Percentiles rank a stretch among this genome's conserved stretches.
These are phyloP conservation scores for Eimeria necatrix DNA, from an alignment of 169 alveolate genomes.

Conservation along the genomic window DNA sequence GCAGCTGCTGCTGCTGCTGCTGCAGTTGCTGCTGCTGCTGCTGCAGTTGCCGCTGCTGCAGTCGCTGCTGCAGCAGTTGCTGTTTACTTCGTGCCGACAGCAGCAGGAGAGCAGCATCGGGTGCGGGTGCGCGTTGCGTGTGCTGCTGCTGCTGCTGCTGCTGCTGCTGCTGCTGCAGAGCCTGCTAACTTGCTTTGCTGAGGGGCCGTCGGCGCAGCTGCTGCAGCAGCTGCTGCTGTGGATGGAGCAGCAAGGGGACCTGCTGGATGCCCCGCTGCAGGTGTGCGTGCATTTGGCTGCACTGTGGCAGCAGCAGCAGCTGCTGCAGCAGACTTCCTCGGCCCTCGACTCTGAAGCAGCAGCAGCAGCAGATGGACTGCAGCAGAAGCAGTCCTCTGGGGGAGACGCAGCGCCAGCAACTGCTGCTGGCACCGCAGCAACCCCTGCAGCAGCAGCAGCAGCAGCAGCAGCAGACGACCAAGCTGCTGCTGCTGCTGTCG, in stretches of 20 bases:
- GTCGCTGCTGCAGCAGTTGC: conserved; percentile 1
- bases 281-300: conserved; percentile 66
- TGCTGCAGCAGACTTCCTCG: conserved; percentile 34
- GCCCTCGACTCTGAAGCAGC: neutral
- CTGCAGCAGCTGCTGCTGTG: conserved; percentile 76
- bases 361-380: conserved; percentile 51
- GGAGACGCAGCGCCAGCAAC: neutral
- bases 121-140: neutral
- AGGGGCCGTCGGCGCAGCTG: conserved; percentile 59
- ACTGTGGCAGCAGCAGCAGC: conserved; percentile 67
- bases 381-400: conserved; percentile 39
- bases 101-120: neutral
- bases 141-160: conserved; percentile 29
- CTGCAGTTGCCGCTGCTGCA: neutral
- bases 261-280: conserved; percentile 72
- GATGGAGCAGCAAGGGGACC: conserved; percentile 48
- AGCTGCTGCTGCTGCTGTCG: conserved; percentile 16
- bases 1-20: conserved; percentile 4
- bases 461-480: conserved; percentile 60
- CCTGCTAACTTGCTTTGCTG: conserved; percentile 63
- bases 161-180: conserved; percentile 71
- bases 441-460: conserved; percentile 40
- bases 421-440: neutral
- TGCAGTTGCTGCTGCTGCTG: conserved; percentile 30
- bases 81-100: neutral